These are phyloP conservation scores for Draba incana DNA, from an alignment of 345 rosid species.

Conservation along the genomic window DNA sequence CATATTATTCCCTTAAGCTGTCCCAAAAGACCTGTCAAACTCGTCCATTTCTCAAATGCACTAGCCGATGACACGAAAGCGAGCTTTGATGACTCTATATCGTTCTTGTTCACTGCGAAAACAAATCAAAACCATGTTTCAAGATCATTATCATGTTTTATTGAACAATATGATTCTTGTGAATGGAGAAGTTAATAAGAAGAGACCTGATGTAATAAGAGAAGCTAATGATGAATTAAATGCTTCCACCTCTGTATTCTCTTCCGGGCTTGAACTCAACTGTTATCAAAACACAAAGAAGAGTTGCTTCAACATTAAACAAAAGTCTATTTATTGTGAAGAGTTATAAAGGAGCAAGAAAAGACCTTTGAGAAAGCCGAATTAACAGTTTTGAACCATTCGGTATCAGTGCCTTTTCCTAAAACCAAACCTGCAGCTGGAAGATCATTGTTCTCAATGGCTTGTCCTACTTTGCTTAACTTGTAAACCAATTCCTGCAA, in stretches of 20 bases:
- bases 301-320: not conserved
- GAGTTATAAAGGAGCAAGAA: constrained; percentile 16
- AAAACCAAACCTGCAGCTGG: constrained; percentile 71
- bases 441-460: constrained; percentile 83
- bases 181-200: constrained; percentile 9
- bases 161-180: constrained; percentile 13
- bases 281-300: constrained; percentile 39
- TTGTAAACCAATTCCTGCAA: constrained; percentile 88
- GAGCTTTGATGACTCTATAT: constrained; percentile 71
- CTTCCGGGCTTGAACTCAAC: constrained; percentile 75
- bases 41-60: constrained; percentile 84
- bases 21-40: constrained; percentile 64
- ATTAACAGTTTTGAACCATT: constrained; percentile 77
- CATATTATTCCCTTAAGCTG: constrained; percentile 76
- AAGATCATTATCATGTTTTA: not conserved
- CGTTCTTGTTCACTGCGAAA: constrained; percentile 65
- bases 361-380: constrained; percentile 74
- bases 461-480: constrained; percentile 90
- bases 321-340: constrained; percentile 8
- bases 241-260: constrained; percentile 64
- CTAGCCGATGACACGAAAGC: constrained; percentile 79
- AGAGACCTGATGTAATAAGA: constrained; percentile 76
- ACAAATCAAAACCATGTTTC: constrained; percentile 6
- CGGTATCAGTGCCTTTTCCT: constrained; percentile 62
- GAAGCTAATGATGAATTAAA: constrained; percentile 81